Conservation (phyloP, 257 asterid species). For the Rehmannia glutinosa region DNA sequence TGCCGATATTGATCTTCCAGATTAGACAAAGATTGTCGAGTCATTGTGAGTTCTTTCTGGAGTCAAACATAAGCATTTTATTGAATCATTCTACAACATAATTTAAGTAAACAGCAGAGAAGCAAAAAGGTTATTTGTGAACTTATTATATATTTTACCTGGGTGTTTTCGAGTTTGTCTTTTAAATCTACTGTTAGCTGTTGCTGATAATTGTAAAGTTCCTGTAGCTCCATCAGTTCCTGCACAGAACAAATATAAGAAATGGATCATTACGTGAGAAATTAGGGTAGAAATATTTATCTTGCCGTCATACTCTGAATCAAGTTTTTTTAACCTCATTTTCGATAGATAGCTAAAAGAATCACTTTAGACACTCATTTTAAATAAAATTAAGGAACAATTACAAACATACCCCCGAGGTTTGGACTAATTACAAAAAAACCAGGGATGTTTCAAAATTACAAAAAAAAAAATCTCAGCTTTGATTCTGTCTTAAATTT, state of each 20-base stretch:
- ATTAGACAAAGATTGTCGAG: constrained; percentile 35
- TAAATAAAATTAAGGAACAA: too few species aligned
- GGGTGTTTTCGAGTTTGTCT: constrained; percentile 38
- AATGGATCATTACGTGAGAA: background rate
- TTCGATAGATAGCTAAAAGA: background rate
- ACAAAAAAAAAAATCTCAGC: too few species aligned
- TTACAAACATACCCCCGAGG: too few species aligned
- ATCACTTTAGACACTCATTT: background rate
- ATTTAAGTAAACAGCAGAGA: background rate
- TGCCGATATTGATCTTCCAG: constrained; percentile 33
- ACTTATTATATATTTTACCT: constrained; percentile 24
- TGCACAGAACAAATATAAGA: constrained; percentile 16
- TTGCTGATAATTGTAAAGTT: constrained; percentile 40
- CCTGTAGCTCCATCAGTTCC: constrained; percentile 46
- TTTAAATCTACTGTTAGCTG: constrained; percentile 39
- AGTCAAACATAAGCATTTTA: constrained; percentile 6
- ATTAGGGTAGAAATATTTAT: background rate
- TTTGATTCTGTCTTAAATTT: too few species aligned
- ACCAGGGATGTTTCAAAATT: too few species aligned
- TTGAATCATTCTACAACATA: background rate
- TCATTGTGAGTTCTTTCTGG: constrained; percentile 40
- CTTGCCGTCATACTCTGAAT: constrained; percentile 23
- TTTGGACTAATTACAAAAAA: too few species aligned
- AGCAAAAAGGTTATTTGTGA: background rate
- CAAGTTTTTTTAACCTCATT: constrained; percentile 16